phyloP scores from a whole-genome alignment of 2,329 filamentous ascomycete genomes.

The Rachicladosporium sp. region DNA sequence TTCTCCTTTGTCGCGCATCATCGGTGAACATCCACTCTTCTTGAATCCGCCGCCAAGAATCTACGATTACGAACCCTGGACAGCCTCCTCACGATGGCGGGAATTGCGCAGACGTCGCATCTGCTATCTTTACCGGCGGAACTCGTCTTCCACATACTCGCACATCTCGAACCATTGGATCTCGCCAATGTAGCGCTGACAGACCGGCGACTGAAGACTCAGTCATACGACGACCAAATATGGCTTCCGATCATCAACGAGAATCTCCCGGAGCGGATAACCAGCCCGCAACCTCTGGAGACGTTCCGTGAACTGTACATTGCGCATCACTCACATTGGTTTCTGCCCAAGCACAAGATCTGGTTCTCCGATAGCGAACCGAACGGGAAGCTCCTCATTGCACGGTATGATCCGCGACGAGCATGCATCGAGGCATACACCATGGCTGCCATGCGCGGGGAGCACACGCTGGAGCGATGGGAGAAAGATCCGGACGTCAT shows the following conservation, averaged over 20 bases:
- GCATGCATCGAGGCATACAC: conserved; percentile 73
- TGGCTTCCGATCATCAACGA: conserved; percentile 61
- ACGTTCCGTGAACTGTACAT: conserved; percentile 62
- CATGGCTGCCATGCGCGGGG: conserved; percentile 52
- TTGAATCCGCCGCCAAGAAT: too few relatives aligned
- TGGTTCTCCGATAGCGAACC: conserved; percentile 73
- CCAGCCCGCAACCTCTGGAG: conserved; percentile 43
- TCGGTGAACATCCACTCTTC: too few relatives aligned
- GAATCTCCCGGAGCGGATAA: conserved; percentile 49
- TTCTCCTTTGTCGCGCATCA: too few relatives aligned
- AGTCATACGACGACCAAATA: conserved; percentile 52
- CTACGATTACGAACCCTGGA: too few relatives aligned
- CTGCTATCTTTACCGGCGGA: conserved; percentile 58
- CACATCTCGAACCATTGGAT: conserved; percentile 51
- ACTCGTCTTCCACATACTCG: conserved; percentile 59
- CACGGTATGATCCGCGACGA: conserved; percentile 60
- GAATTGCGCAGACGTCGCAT: conserved; percentile 1
- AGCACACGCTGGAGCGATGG: conserved; percentile 50
- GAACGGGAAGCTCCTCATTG: conserved; percentile 61
- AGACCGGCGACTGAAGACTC: conserved; percentile 46
- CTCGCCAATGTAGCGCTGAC: conserved; percentile 49
- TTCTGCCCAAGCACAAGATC: conserved; percentile 63
- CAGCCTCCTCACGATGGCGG: neutral
- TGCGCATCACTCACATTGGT: conserved; percentile 72
- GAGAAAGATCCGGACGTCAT: conserved; percentile 52